Percentiles rank a stretch among this genome's conserved stretches.
Evolutionary conservation across 1,139 yeast species (phyloP).

Genomic region (Hyphopichia khmerensis): DNA sequence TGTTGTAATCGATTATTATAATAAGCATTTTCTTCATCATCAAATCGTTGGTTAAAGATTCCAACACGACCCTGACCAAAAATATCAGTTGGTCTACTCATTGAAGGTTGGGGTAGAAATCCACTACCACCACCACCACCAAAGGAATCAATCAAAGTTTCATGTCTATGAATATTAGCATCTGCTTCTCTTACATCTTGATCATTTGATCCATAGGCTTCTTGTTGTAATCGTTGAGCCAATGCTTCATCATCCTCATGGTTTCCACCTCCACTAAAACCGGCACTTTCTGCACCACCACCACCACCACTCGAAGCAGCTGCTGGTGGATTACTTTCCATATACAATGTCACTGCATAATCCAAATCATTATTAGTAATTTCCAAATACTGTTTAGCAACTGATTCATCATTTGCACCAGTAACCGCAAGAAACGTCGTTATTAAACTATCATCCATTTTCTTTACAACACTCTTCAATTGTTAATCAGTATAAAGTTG

Average conservation of each 20-base stretch:
- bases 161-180: slow-evolving; percentile 78
- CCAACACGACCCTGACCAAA: slow-evolving; percentile 45
- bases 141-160: slow-evolving; percentile 60
- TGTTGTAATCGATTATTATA: slow-evolving; percentile 17
- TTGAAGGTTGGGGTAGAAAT: slow-evolving; percentile 8
- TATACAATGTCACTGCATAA: slow-evolving; percentile 78
- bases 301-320: slow-evolving; percentile 5
- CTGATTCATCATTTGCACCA: slow-evolving; percentile 62
- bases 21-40: slow-evolving; percentile 29
- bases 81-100: slow-evolving; percentile 31
- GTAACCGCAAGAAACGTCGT: slow-evolving; percentile 85
- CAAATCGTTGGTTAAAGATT: slow-evolving; percentile 44
- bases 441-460: slow-evolving; percentile 46
- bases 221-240: slow-evolving; percentile 66
- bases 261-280: no score
- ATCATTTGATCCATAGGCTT: slow-evolving; percentile 45
- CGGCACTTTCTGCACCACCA: no score
- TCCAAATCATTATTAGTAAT: slow-evolving; percentile 80
- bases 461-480: no score
- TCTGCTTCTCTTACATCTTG: slow-evolving; percentile 59
- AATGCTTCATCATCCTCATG: slow-evolving; percentile 52
- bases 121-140: slow-evolving; percentile 15
- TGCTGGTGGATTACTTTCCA: slow-evolving; percentile 52
- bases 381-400: slow-evolving; percentile 77
- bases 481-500: no score